Evolutionary conservation across 1,284 basidiomycete species (phyloP).

Genomic region (Wolfiporia cocos): DNA sequence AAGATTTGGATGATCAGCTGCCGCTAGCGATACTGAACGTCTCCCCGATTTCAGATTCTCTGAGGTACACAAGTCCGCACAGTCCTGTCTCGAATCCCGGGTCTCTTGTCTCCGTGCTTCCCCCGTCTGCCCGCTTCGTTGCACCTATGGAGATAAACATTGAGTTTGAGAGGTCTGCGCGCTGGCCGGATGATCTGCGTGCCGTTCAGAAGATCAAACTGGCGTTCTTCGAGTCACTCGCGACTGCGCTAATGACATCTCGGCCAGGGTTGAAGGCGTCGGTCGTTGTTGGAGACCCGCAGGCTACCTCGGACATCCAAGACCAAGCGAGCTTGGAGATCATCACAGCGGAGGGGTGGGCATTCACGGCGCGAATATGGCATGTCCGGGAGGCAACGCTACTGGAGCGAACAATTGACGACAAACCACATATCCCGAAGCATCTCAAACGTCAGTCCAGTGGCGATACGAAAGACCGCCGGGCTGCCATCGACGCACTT

Average conservation of each 20-base stretch:
- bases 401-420: slow-evolving; percentile 64
- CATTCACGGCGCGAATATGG: slow-evolving; percentile 81
- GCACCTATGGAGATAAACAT: slow-evolving; percentile 71
- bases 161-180: slow-evolving; percentile 87
- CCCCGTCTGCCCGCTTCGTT: slow-evolving; percentile 56
- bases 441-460: slow-evolving; percentile 30
- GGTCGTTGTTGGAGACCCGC: slow-evolving; percentile 52
- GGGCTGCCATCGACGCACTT: slow-evolving; percentile 58
- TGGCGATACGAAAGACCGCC: slow-evolving; percentile 41
- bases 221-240: slow-evolving; percentile 83
- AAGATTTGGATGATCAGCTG: slow-evolving; percentile 70
- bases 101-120: slow-evolving; percentile 39
- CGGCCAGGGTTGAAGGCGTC: slow-evolving; percentile 47
- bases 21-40: slow-evolving; percentile 81
- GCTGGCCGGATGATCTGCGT: slow-evolving; percentile 93
- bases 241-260: slow-evolving; percentile 51
- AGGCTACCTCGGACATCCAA: slow-evolving; percentile 47
- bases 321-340: slow-evolving; percentile 79
- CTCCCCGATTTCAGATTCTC: slow-evolving; percentile 63
- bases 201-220: slow-evolving; percentile 96
- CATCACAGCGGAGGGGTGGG: slow-evolving; percentile 79
- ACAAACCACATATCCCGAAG: slow-evolving; percentile 30
- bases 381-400: slow-evolving; percentile 84
- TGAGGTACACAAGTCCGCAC: slow-evolving; percentile 85
- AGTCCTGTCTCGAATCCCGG: slow-evolving; percentile 55